Conservation (phyloP, 352 stramenopile genomes). For the Phytophthora melonis region DNA sequence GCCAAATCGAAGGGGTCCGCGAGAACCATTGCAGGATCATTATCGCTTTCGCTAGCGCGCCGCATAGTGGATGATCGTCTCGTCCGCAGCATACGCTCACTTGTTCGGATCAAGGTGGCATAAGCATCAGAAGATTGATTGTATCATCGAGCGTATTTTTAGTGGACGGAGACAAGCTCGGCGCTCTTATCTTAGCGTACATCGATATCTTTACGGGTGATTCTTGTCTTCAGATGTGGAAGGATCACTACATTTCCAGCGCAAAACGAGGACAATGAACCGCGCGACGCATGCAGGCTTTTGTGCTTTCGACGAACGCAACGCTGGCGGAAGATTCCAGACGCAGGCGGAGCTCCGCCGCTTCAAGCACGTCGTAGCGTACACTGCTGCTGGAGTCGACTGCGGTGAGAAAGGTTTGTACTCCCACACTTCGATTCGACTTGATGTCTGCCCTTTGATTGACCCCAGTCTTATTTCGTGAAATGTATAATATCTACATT, state of each 20-base stretch:
- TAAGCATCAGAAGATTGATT: background rate
- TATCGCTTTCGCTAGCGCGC: background rate
- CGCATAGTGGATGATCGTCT: background rate
- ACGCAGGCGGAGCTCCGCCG: conserved; percentile 78
- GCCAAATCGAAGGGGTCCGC: conserved; percentile 44
- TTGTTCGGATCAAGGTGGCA: background rate
- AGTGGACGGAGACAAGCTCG: conserved; percentile 26
- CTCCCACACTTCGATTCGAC: background rate
- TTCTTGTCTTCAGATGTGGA: background rate
- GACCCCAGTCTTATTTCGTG: background rate
- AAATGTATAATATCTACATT: background rate
- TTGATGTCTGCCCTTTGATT: background rate
- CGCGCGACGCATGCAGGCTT: conserved; percentile 71
- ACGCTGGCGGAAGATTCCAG: conserved; percentile 76
- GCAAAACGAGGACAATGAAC: conserved; percentile 47
- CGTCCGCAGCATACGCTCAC: conserved; percentile 5
- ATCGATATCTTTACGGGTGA: background rate
- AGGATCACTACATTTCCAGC: conserved; percentile 11
- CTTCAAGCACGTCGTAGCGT: conserved; percentile 77
- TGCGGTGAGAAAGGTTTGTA: conserved; percentile 59
- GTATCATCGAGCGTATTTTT: conserved; percentile 30
- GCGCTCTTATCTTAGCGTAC: conserved; percentile 28
- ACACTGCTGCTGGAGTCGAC: conserved; percentile 60
- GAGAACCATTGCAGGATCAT: conserved; percentile 3
- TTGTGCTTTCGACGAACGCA: conserved; percentile 82